phyloP scores from a whole-genome alignment of 2,329 filamentous ascomycete species.

The Alternaria tenuissima region DNA sequence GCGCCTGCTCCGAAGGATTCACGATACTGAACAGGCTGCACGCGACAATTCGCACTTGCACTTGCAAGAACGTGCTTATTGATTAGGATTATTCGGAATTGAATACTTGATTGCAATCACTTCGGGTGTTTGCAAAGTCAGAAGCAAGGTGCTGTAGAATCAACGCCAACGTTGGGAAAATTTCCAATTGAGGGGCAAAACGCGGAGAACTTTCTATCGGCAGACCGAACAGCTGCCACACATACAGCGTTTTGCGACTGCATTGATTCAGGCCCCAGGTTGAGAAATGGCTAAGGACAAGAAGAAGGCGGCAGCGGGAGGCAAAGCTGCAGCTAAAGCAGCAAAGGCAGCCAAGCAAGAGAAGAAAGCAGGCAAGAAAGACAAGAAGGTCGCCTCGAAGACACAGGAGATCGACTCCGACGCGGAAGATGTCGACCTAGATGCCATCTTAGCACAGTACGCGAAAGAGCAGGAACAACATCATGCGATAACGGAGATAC shows the following conservation, averaged over 20 bases:
- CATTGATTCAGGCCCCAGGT: background rate
- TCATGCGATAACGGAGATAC: slow-evolving; percentile 87
- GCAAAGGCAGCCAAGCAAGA: slow-evolving; percentile 76
- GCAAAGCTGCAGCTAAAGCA: slow-evolving; percentile 60
- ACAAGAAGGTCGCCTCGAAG: slow-evolving; percentile 81
- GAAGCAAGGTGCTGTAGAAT: background rate
- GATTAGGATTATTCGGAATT: background rate
- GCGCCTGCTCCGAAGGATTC: slow-evolving; percentile 24
- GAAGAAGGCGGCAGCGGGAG: slow-evolving; percentile 57
- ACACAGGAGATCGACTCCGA: slow-evolving; percentile 82
- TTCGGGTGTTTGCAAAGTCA: background rate
- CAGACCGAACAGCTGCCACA: background rate
- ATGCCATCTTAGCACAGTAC: slow-evolving; percentile 92
- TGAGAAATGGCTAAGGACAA: slow-evolving; percentile 62
- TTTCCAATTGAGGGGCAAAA: slow-evolving; percentile 34
- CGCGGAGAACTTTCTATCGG: slow-evolving; percentile 5
- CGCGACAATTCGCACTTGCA: background rate
- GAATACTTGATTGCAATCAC: too few relatives aligned
- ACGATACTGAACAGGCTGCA: slow-evolving; percentile 2
- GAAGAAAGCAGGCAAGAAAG: slow-evolving; percentile 77
- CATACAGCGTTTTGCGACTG: background rate
- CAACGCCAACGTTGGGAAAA: slow-evolving; percentile 14
- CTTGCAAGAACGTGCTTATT: background rate
- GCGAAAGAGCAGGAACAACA: slow-evolving; percentile 91
- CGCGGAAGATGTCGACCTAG: slow-evolving; percentile 90